Base-by-base conservation (phyloP, 139 green algal genomes). In the Pleodorina starrii region DNA sequence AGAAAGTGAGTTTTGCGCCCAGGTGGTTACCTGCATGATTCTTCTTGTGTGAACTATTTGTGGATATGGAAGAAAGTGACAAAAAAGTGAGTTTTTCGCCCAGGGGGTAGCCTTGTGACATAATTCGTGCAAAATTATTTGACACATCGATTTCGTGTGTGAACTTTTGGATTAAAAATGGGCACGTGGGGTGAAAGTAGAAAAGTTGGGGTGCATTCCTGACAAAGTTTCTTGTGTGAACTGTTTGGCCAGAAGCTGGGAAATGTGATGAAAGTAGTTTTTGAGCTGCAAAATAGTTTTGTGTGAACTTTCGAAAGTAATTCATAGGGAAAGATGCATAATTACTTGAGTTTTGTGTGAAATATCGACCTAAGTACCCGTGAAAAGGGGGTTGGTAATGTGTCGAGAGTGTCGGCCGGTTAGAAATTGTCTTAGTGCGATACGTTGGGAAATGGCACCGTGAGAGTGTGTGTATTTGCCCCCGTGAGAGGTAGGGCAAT, bases 61-160 rank as follows among this genome's bases (percentile, higher is more conserved):
- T n/a, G 9, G 17, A 69, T 29, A 32, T 69, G 17, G 12, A n/a
- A 23, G 57, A n/a, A 69, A 32, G 57, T 32, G 12, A n/a, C 19
- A 5, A 69, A 69, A 69, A 69, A 69, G 57, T 69, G 57, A 69
- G 57, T 32, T 69, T 69, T 69, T 69, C 19, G 9, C 14, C 57
- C n/a, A n/a, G n/a, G n/a, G n/a, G n/a, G n/a, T n/a, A n/a, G n/a
- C n/a, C 14, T 69, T 69, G 57, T 69, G 57, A 69, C 57, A 69
- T 69, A 69, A 69, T 69, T 69, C 57, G 29, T 69, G 57, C 57
- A 69, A 69, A 69, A 69, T 32, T 69, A 69, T 69, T 69, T n/a
- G n/a, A 69, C 57, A 69, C 29, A 9, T 32, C 5, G 57, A 32
- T 69, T 69, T n/a, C 23, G n/a, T 69, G 57, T 69, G 57, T 69